Base-by-base conservation (phyloP, 1,139 yeast genomes). In the Debaryomyces singareniensis region DNA sequence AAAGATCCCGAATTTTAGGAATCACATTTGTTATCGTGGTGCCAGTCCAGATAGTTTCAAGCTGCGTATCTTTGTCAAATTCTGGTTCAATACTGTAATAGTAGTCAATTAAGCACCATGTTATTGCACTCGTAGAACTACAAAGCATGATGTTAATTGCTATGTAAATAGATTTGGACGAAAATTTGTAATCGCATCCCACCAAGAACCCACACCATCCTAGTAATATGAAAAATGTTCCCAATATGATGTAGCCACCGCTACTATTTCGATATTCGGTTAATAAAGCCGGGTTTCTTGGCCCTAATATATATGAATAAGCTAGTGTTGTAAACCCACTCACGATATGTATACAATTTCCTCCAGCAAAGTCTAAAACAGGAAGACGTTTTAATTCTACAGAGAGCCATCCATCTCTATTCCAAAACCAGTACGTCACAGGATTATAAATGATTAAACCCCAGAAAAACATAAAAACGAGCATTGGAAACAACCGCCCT, bases 401-500 rank as follows among this genome's bases (percentile, higher is more conserved):
- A 1, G 68, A 59, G 20, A 75, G 60, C 82, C 82, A 76, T 3
- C 83, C 83, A 33, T 65, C 53, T 6, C 51, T 41, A 46, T 75
- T 75, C 83, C 83, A 76, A 40, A 75, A 68, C 83, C 83, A 76
- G 46, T 74, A 75, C 2, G 77, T 75, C 1, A 75, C 68, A 0
- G 83, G 83, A 42, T 75, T 75, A 45, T 76, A 76, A n/a, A 76
- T 72, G 9, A 75, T 48, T 3, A 66, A 55, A 7, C 76, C 62
- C 82, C 83, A 76, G 13, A 61, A 43, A 28, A 72, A 57, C n/a
- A 71, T 32, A 41, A 76, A 76, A 7, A 75, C 53, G 5, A 72
- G 36, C 58, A 75, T 67, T 2, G 82, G 80, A 10, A 67, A 33
- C 2, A 75, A 39, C 28, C 80, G 44, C 2, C 80, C 83, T 32